Conservation (phyloP, 495 filamentous ascomycete genomes). For the Penicillium malachiteum region DNA sequence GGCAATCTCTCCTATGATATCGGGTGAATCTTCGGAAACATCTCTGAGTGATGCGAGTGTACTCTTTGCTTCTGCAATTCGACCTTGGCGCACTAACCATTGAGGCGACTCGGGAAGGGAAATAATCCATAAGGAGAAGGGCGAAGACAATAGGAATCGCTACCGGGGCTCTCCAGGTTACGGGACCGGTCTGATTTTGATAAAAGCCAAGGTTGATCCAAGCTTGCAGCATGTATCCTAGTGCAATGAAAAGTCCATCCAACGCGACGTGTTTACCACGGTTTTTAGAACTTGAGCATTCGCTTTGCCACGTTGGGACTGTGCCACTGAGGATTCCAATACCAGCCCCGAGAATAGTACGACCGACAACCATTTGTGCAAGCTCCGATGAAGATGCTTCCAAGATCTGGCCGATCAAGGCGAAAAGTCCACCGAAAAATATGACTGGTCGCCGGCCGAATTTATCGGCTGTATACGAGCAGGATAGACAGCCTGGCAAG, state of each 20-base stretch:
- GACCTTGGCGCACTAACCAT: constrained; percentile 51
- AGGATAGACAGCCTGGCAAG: constrained; percentile 24
- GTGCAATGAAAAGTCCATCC: constrained; percentile 50
- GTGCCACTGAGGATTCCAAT: constrained; percentile 43
- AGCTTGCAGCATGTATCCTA: constrained; percentile 36
- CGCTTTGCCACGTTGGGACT: constrained; percentile 49
- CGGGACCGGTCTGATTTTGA: constrained; percentile 27
- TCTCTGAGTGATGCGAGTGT: constrained; percentile 25
- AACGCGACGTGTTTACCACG: constrained; percentile 37
- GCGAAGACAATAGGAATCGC: constrained; percentile 30
- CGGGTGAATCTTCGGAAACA: constrained; percentile 14
- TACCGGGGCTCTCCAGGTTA: constrained; percentile 48
- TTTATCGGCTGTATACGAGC: constrained; percentile 5
- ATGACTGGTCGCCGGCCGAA: constrained; percentile 47
- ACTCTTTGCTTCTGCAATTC: constrained; percentile 40
- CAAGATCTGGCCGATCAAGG: constrained; percentile 56
- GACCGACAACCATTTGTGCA: constrained; percentile 59
- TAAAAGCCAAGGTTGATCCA: constrained; percentile 44
- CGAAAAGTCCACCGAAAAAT: constrained; percentile 49
- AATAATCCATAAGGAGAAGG: constrained; percentile 49
- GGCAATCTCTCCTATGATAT: constrained; percentile 23
- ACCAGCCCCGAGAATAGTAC: constrained; percentile 46
- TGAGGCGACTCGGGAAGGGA: constrained; percentile 57
- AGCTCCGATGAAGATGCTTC: constrained; percentile 53
- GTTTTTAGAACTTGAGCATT: constrained; percentile 32